phyloP scores from a whole-genome alignment of 1,139 yeast genomes.

The Taphrina flavorubra region DNA sequence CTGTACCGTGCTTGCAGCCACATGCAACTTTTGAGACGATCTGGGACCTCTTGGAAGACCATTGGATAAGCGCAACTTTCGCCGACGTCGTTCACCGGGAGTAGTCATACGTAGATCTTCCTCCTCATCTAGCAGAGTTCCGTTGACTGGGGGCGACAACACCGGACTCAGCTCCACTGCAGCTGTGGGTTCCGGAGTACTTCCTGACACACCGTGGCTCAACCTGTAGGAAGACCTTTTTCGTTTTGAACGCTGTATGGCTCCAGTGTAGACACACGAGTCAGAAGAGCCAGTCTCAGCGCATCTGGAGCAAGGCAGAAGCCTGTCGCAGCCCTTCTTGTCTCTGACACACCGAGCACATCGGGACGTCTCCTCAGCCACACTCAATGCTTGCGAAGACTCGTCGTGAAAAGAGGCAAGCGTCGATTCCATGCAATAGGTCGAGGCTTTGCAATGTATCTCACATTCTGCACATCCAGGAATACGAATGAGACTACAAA shows the following conservation, averaged over 20 bases:
- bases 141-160: too few relatives aligned
- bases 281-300: neutral
- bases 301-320: slow-evolving; percentile 11
- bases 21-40: neutral
- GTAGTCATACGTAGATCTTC: neutral
- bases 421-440: neutral
- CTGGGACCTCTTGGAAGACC: neutral
- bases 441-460: neutral
- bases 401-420: slow-evolving; percentile 5
- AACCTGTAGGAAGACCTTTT: neutral
- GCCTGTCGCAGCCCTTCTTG: slow-evolving; percentile 23
- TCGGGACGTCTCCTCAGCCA: slow-evolving; percentile 6
- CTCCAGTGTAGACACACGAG: slow-evolving; percentile 14
- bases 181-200: too few relatives aligned
- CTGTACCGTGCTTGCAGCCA: neutral
- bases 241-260: neutral
- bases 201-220: too few relatives aligned
- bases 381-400: neutral
- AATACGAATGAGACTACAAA: too few relatives aligned
- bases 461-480: too few relatives aligned
- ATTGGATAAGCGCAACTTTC: neutral
- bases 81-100: neutral
- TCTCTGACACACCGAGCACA: slow-evolving; percentile 18
- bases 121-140: neutral
- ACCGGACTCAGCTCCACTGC: too few relatives aligned